Evolutionary conservation across 192 early-diverging fungal genomes (phyloP), one percentile per base, ranked within the genome.

Genomic region (Umbelopsis sp.): DNA sequence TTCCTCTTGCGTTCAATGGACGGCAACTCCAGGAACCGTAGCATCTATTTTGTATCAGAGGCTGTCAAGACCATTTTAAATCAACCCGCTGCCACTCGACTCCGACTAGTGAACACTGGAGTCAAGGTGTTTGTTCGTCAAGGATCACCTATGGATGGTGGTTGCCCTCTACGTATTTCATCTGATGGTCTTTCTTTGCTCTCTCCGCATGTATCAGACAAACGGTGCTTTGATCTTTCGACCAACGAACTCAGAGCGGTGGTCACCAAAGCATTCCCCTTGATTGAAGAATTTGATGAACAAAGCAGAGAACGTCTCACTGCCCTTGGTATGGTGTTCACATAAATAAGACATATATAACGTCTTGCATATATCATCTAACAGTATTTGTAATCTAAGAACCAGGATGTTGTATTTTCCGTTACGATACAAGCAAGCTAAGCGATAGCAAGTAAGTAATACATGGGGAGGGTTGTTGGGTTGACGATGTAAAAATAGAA

Each of bases 21-120:
- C 67, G 87, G 82, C 22, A 87, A 81, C 53, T 78, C 80, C 22
- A 83, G 89, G 72, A 86, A 82, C 77, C 89, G 87, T 34, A 90
- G 88, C 9, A 78, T 98, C 6, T 98, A 99, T 81, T 86, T 96
- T 71, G 94, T 97, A 10, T 92, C 92, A 2, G 78, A 86, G n/a
- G 77, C 92, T 17, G 92, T 97, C 70, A 93, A 94, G 74, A 71
- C 72, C 26, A 77, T 98, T 26, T 77, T 98, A 74, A 65, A 78
- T 44, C 85, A 91, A 6, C 50, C 77, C 0, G 90, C 93, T 66
- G 80, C 84, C 34, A 74, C 80, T 11, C 86, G 89, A 32, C 79
- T 94, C 54, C 88, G 90, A 45, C 83, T 94, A 4, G 96, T 99
- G 49, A 97, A 99, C 81, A 95, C 96, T 0, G 98, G 98, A 29